A percentile compares a stretch with the other conserved stretches of the same genome.
These are phyloP conservation scores for Neurospora hispaniola DNA, from an alignment of 495 filamentous ascomycete species.

Conservation along the genomic window DNA sequence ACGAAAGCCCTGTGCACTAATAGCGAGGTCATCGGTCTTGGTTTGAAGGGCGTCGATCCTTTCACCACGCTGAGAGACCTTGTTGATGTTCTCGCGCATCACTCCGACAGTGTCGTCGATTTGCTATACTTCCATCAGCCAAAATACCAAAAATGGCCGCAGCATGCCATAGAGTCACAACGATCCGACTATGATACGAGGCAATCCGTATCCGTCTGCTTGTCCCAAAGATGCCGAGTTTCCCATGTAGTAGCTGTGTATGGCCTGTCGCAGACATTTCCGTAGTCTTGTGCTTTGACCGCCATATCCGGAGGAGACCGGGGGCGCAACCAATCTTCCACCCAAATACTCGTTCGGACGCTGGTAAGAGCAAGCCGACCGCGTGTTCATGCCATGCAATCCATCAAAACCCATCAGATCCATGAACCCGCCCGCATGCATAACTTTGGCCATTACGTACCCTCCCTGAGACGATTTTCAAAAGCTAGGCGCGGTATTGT, in stretches of 20 bases:
- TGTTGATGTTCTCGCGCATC: conserved; percentile 92
- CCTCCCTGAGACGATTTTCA: background rate
- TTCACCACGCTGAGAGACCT: conserved; percentile 83
- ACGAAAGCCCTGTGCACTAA: conserved; percentile 86
- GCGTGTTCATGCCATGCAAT: background rate
- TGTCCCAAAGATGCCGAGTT: background rate
- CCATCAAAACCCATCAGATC: background rate
- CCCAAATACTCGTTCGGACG: background rate
- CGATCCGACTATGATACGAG: background rate
- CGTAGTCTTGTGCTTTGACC: background rate
- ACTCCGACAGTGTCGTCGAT: conserved; percentile 88
- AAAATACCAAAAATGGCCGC: background rate
- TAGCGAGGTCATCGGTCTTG: conserved; percentile 89
- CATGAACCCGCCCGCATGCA: background rate
- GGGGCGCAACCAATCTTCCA: background rate
- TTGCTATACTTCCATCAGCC: conserved; percentile 52
- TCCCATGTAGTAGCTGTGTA: background rate
- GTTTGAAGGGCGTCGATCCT: conserved; percentile 82
- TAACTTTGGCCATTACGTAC: background rate
- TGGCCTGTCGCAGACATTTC: background rate
- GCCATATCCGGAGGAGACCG: background rate
- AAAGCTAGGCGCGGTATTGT: background rate
- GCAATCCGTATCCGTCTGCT: background rate
- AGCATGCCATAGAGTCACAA: background rate
- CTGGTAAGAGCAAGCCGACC: background rate